These are phyloP conservation scores for Monilinia laxa DNA, from an alignment of 2,329 filamentous ascomycete species.

Conservation along the genomic window DNA sequence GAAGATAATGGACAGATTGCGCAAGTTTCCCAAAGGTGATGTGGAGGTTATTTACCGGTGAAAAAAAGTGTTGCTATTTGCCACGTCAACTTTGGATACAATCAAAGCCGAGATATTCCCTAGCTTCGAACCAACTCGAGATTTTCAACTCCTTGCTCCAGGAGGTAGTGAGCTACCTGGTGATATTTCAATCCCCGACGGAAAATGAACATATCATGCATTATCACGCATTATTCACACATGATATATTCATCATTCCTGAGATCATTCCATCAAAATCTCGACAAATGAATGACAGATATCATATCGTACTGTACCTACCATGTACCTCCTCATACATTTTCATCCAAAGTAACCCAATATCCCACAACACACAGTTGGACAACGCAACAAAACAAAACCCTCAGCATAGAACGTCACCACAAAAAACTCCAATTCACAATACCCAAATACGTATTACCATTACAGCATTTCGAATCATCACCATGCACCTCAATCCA, in stretches of 20 bases:
- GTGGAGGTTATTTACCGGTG: conserved; percentile 44
- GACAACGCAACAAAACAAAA: not conserved
- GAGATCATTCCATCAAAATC: too few species aligned
- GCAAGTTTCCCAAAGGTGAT: conserved; percentile 49
- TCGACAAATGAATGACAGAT: not conserved
- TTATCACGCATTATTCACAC: not conserved
- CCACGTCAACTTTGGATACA: not conserved
- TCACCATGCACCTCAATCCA: not conserved
- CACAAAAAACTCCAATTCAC: not conserved
- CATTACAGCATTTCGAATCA: not conserved
- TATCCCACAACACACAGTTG: not conserved
- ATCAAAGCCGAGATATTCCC: not conserved
- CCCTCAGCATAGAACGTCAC: not conserved
- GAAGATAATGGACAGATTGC: conserved; percentile 68
- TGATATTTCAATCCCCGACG: not conserved
- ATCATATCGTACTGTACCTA: not conserved
- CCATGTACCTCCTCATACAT: too few species aligned
- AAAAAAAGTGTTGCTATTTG: not conserved
- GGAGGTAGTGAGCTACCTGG: not conserved
- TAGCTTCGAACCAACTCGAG: too few species aligned
- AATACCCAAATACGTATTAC: not conserved
- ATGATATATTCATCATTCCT: not conserved
- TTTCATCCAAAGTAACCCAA: not conserved
- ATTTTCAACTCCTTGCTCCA: not conserved
- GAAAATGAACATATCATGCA: not conserved